Percentiles rank a stretch among this genome's conserved stretches.
Conservation (phyloP, 306 rosid species). For the Luffa aegyptiaca region DNA sequence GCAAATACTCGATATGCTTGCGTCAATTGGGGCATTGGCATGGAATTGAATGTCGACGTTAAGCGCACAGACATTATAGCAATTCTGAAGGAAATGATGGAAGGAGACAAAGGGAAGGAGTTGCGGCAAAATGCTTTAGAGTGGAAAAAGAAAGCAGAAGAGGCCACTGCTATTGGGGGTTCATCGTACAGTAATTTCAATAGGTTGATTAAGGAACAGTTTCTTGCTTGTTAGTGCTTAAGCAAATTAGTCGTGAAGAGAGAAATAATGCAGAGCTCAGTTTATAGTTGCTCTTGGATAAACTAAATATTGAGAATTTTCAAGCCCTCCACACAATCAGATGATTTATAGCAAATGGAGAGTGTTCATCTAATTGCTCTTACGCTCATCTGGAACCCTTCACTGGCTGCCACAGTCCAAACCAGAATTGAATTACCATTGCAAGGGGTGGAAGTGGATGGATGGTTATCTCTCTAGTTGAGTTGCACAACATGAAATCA, state of each 20-base stretch:
- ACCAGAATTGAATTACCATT: too few relatives aligned
- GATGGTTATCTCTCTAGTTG: too few relatives aligned
- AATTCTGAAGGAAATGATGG: slow-evolving; percentile 31
- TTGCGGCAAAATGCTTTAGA: slow-evolving; percentile 17
- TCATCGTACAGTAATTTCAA: slow-evolving; percentile 25
- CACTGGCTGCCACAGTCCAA: too few relatives aligned
- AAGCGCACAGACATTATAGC: slow-evolving; percentile 19
- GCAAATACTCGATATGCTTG: slow-evolving; percentile 33
- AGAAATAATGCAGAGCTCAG: background rate
- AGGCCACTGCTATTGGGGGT: slow-evolving; percentile 28
- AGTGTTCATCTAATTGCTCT: background rate
- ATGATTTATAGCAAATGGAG: background rate
- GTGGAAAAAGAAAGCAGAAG: slow-evolving; percentile 31
- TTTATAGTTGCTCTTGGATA: background rate
- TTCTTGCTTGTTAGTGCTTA: background rate
- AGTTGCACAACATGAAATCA: too few relatives aligned
- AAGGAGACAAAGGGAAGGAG: slow-evolving; percentile 19
- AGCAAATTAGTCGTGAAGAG: background rate
- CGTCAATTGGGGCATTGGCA: slow-evolving; percentile 26
- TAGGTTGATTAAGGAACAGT: slow-evolving; percentile 26
- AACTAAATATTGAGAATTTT: background rate
- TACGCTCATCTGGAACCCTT: too few relatives aligned
- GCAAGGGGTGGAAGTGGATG: too few relatives aligned
- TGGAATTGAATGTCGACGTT: slow-evolving; percentile 30
- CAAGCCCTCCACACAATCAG: background rate